Evolutionary conservation across 345 rosid species (phyloP).

Genomic region (Eucalyptus cladocalyx): DNA sequence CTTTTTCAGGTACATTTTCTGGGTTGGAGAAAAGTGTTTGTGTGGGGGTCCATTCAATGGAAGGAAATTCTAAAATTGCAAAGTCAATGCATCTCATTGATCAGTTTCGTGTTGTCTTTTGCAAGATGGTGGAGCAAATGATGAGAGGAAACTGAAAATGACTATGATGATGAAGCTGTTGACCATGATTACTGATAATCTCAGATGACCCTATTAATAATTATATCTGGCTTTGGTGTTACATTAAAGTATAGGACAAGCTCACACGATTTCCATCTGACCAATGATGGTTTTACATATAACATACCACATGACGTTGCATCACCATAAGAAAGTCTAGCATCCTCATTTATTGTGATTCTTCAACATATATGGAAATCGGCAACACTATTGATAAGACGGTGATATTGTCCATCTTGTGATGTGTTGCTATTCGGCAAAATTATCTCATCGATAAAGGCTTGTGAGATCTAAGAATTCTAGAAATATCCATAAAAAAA

Average conservation of each 20-base stretch:
- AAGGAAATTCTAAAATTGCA: background rate
- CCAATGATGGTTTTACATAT: background rate
- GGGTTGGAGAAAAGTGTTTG: background rate
- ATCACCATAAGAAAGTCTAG: background rate
- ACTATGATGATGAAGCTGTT: background rate
- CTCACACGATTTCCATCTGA: background rate
- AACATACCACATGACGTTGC: background rate
- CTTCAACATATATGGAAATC: background rate
- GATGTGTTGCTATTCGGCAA: background rate
- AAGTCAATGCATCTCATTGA: background rate
- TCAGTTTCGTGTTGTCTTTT: background rate
- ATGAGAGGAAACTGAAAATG: background rate
- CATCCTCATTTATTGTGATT: background rate
- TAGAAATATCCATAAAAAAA: background rate
- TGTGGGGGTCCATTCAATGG: background rate
- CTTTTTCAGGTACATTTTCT: background rate
- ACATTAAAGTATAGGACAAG: background rate
- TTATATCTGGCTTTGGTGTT: background rate
- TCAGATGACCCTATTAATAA: background rate
- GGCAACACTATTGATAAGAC: background rate
- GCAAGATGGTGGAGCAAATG: background rate
- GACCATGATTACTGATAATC: background rate
- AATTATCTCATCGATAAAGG: background rate
- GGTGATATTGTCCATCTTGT: background rate
- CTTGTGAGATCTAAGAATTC: background rate